These are phyloP conservation scores for Emericellopsis cladophorae DNA, from an alignment of 2,329 filamentous ascomycete species.

Conservation along the genomic window DNA sequence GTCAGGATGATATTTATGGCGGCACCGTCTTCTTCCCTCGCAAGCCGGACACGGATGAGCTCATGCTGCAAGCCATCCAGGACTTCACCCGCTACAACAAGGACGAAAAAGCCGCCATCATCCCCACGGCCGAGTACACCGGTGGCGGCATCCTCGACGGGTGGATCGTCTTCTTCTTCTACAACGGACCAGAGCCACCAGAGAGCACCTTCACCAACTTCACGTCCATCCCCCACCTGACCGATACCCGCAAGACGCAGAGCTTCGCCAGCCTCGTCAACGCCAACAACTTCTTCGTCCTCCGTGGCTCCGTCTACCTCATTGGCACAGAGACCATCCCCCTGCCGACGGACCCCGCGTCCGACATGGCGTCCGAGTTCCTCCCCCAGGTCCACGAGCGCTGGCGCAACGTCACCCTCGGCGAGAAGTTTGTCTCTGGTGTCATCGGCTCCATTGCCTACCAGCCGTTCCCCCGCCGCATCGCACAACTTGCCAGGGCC, in stretches of 20 bases:
- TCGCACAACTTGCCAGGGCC: constrained; percentile 15
- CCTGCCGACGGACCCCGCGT: constrained; percentile 13
- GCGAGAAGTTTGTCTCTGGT: neutral
- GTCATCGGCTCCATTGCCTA: constrained; percentile 19
- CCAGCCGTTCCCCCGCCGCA: constrained; percentile 22
- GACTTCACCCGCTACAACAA: constrained; percentile 45
- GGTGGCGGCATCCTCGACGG: constrained; percentile 25
- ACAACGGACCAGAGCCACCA: constrained; percentile 43
- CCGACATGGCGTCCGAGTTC: constrained; percentile 13
- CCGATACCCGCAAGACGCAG: constrained; percentile 33
- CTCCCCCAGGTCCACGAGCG: constrained; percentile 8
- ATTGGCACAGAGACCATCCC: constrained; percentile 24
- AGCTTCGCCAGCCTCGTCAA: constrained; percentile 30
- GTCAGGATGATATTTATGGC: constrained; percentile 26
- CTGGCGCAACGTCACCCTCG: constrained; percentile 12
- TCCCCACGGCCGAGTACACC: constrained; percentile 34
- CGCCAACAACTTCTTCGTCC: constrained; percentile 11
- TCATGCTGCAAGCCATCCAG: constrained; percentile 31
- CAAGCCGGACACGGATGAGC: constrained; percentile 13
- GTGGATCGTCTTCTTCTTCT: constrained; percentile 51
- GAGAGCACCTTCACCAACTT: constrained; percentile 39
- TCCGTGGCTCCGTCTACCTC: constrained; percentile 6
- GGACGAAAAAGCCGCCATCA: constrained; percentile 47
- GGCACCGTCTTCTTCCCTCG: constrained; percentile 24
- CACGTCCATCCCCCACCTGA: constrained; percentile 12